These are phyloP conservation scores for Luffa aegyptiaca DNA, from an alignment of 306 rosid genomes.

Conservation along the genomic window DNA sequence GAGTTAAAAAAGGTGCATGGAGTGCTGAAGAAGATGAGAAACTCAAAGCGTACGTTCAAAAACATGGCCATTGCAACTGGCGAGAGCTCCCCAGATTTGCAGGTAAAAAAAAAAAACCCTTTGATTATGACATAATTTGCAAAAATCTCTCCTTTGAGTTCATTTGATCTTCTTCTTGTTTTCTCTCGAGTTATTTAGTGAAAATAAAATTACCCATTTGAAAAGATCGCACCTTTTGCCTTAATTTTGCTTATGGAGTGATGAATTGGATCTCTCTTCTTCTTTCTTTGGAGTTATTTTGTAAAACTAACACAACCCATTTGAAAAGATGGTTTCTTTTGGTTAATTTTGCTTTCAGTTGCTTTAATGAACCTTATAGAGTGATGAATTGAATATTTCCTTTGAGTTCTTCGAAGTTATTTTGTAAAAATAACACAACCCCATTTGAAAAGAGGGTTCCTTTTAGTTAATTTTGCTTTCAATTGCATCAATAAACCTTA, in stretches of 20 bases:
- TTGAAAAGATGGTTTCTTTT: background rate
- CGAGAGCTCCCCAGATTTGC: constrained; percentile 42
- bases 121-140: background rate
- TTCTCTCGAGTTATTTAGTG: background rate
- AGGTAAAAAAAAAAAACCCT: constrained; percentile 12
- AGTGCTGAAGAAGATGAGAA: constrained; percentile 38
- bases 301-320: background rate
- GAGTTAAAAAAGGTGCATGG: constrained; percentile 50
- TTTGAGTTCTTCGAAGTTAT: background rate
- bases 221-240: background rate
- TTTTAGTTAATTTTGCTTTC: background rate
- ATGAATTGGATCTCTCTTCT: too few species aligned
- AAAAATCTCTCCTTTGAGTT: background rate
- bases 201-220: too few species aligned
- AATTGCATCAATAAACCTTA: background rate
- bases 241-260: background rate
- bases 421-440: background rate
- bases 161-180: background rate
- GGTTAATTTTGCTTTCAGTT: background rate
- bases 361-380: background rate
- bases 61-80: constrained; percentile 41
- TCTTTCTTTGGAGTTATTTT: too few species aligned
- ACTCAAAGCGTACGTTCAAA: constrained; percentile 25
- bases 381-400: background rate
- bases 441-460: background rate